A percentile compares a stretch with the other conserved stretches of the same genome.
Conservation (phyloP, 768 basidiomycete species). For the Termitomyces sp. region DNA sequence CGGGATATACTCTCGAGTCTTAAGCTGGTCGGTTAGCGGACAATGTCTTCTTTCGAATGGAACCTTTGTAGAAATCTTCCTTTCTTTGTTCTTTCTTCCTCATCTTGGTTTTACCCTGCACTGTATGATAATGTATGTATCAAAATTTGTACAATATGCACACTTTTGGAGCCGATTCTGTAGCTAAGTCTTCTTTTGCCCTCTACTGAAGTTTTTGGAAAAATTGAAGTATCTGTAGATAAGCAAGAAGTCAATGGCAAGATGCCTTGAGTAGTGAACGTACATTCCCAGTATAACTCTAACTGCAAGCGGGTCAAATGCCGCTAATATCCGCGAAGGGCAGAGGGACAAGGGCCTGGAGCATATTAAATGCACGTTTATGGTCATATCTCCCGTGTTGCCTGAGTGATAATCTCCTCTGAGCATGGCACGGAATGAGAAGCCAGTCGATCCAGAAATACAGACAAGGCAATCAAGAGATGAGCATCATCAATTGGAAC, state of each 20-base stretch:
- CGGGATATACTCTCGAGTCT: too few species aligned
- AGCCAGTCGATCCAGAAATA: background rate
- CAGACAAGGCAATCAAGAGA: too few species aligned
- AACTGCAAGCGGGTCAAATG: constrained; percentile 27
- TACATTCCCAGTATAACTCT: constrained; percentile 43
- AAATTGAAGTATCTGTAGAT: constrained; percentile 32
- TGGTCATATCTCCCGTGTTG: constrained; percentile 60
- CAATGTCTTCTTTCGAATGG: too few species aligned
- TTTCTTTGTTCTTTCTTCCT: too few species aligned
- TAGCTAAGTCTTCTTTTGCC: too few species aligned
- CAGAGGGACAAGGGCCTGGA: constrained; percentile 43
- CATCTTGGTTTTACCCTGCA: too few species aligned
- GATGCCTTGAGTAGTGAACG: constrained; percentile 19
- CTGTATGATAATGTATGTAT: too few species aligned
- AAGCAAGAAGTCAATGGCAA: background rate
- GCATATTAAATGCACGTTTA: constrained; percentile 57
- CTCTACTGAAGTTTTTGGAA: too few species aligned
- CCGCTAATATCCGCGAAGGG: constrained; percentile 8
- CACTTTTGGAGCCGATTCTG: too few species aligned
- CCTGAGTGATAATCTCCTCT: constrained; percentile 83
- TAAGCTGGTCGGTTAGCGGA: too few species aligned
- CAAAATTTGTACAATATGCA: too few species aligned
- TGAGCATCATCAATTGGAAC: background rate
- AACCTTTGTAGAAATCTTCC: too few species aligned
- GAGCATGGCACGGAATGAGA: background rate